These are phyloP conservation scores for Waltergamsia citrina DNA, from an alignment of 2,329 filamentous ascomycete species.

Conservation along the genomic window DNA sequence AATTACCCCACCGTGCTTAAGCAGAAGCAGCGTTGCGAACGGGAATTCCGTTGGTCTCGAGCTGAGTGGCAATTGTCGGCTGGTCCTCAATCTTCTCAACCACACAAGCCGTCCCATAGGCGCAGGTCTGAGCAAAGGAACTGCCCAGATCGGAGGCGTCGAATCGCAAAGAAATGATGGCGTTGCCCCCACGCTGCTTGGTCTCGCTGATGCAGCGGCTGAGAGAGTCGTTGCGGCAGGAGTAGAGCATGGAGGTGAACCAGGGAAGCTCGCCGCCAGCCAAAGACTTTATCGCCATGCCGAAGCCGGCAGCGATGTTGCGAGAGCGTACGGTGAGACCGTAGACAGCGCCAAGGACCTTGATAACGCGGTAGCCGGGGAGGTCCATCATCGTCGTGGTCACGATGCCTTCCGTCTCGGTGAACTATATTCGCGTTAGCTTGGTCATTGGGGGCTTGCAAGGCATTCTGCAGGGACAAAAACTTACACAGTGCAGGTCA, in stretches of 20 bases:
- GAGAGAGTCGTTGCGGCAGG: slow-evolving; percentile 29
- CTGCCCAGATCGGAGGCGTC: slow-evolving; percentile 44
- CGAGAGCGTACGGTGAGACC: slow-evolving; percentile 47
- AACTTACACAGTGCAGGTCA: slow-evolving; percentile 35
- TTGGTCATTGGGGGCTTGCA: too few species aligned
- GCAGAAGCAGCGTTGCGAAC: background rate
- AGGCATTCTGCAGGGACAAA: too few species aligned
- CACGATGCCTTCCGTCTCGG: slow-evolving; percentile 51
- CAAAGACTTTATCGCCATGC: slow-evolving; percentile 46
- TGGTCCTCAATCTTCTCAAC: slow-evolving; percentile 43
- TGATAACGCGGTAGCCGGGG: slow-evolving; percentile 48
- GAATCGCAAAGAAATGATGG: slow-evolving; percentile 48
- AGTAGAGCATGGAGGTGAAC: slow-evolving; percentile 51
- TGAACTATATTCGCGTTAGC: slow-evolving; percentile 24
- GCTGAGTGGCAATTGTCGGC: slow-evolving; percentile 2
- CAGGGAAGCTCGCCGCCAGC: slow-evolving; percentile 50
- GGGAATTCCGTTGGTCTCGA: background rate
- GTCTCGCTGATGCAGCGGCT: slow-evolving; percentile 33
- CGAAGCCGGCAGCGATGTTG: slow-evolving; percentile 46
- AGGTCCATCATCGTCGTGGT: slow-evolving; percentile 56
- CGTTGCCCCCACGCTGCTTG: slow-evolving; percentile 48
- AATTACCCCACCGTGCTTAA: background rate
- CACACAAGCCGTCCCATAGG: slow-evolving; percentile 49
- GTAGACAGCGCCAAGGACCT: slow-evolving; percentile 48
- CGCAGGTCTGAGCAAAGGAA: slow-evolving; percentile 49